phyloP scores from a whole-genome alignment of 2,329 filamentous ascomycete genomes.

The Ophiostoma pallidulum region DNA sequence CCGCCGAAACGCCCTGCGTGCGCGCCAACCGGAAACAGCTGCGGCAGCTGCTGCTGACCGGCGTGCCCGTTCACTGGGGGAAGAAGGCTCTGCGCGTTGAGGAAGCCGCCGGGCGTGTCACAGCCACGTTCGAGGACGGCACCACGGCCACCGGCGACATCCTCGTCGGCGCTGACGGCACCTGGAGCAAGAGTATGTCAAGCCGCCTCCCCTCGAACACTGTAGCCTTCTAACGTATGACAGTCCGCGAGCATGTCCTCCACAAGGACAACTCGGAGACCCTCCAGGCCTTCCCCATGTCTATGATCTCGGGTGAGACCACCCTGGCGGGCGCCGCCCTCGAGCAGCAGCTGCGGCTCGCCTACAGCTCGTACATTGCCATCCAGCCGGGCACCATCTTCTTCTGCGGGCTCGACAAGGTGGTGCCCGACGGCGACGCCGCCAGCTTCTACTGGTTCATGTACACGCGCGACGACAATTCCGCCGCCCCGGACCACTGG shows the following conservation, averaged over 20 bases:
- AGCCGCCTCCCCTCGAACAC: too few relatives aligned
- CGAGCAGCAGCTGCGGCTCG: constrained; percentile 24
- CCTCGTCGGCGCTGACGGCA: constrained; percentile 38
- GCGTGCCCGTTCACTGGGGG: constrained; percentile 29
- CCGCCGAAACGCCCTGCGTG: constrained; percentile 22
- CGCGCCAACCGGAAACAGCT: constrained; percentile 24
- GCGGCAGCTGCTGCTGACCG: constrained; percentile 20
- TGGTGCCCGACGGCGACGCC: constrained; percentile 14
- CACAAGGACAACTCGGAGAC: constrained; percentile 19
- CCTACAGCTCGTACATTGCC: constrained; percentile 23
- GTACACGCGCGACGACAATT: constrained; percentile 16
- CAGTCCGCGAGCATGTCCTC: constrained; percentile 25
- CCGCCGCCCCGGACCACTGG: constrained; percentile 27
- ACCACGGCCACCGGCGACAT: constrained; percentile 33
- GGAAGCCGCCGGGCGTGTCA: constrained; percentile 26
- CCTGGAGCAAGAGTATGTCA: constrained; percentile 28
- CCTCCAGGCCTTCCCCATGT: constrained; percentile 21
- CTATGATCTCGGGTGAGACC: constrained; percentile 22
- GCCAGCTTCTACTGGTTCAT: constrained; percentile 24
- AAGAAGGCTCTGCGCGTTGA: constrained; percentile 28
- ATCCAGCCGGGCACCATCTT: constrained; percentile 11
- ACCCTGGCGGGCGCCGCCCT: constrained; percentile 21
- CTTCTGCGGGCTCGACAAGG: constrained; percentile 22
- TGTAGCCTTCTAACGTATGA: too few relatives aligned
- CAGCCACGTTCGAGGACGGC: constrained; percentile 34